A percentile compares a stretch with the other conserved stretches of the same genome.
phyloP scores from a whole-genome alignment of 2,329 filamentous ascomycete genomes.

The Aspergillus sp. region DNA sequence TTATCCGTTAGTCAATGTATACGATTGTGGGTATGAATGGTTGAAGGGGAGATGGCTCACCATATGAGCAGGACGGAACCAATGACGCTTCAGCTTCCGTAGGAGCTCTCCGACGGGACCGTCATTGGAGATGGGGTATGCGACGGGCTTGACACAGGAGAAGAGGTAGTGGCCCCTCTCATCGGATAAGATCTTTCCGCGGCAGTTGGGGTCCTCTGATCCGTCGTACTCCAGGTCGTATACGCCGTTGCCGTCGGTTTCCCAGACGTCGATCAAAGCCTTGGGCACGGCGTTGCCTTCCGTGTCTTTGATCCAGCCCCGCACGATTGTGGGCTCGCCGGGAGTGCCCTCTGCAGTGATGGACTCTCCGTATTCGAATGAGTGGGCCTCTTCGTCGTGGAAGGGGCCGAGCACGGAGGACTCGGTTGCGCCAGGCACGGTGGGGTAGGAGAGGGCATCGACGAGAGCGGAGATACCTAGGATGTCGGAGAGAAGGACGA shows the following conservation, averaged over 20 bases:
- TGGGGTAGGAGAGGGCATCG: slow-evolving; percentile 28
- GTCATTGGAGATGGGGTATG: slow-evolving; percentile 32
- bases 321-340: slow-evolving; percentile 8
- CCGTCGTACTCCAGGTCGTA: slow-evolving; percentile 32
- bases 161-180: slow-evolving; percentile 27
- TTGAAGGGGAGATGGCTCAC: not conserved
- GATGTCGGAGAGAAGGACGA: slow-evolving; percentile 23
- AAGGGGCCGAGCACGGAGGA: slow-evolving; percentile 33
- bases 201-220: slow-evolving; percentile 24
- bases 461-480: slow-evolving; percentile 31
- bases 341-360: slow-evolving; percentile 2
- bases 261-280: slow-evolving; percentile 29
- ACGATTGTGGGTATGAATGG: not conserved
- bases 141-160: slow-evolving; percentile 28
- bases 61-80: slow-evolving; percentile 29
- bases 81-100: slow-evolving; percentile 23
- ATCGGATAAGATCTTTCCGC: slow-evolving; percentile 26
- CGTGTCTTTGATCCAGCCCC: slow-evolving; percentile 25
- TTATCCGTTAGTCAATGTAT: not conserved
- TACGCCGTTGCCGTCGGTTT: slow-evolving; percentile 30
- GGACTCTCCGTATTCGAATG: slow-evolving; percentile 5
- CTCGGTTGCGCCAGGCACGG: slow-evolving; percentile 25
- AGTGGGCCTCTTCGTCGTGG: slow-evolving; percentile 19
- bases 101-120: slow-evolving; percentile 27
- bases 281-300: slow-evolving; percentile 23